Conservation (phyloP, 2,329 filamentous ascomycete species). For the Fusarium kyushuense region DNA sequence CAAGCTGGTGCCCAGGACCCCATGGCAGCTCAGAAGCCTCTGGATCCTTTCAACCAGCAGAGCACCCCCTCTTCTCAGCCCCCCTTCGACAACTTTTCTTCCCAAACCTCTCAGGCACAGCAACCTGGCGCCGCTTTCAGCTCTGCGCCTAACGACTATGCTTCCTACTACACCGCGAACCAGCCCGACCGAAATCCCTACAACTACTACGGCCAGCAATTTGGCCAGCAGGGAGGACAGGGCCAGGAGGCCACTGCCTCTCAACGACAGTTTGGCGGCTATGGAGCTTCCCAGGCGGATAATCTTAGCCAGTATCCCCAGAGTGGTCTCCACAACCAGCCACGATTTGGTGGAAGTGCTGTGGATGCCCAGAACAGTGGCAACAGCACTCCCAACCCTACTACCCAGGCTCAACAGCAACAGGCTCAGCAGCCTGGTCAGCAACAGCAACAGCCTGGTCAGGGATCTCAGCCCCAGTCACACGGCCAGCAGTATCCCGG, state of each 20-base stretch:
- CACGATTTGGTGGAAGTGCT: slow-evolving; percentile 68
- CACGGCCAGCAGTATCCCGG: slow-evolving; percentile 65
- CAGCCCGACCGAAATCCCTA: slow-evolving; percentile 79
- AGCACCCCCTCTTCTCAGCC: slow-evolving; percentile 61
- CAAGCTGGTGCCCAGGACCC: slow-evolving; percentile 72
- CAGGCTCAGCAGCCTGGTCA: slow-evolving; percentile 62
- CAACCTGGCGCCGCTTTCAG: slow-evolving; percentile 76
- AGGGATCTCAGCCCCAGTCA: slow-evolving; percentile 59
- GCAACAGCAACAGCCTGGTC: slow-evolving; percentile 57
- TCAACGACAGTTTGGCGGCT: slow-evolving; percentile 83
- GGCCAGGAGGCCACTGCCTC: slow-evolving; percentile 76
- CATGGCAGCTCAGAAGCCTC: slow-evolving; percentile 78
- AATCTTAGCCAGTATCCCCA: slow-evolving; percentile 79
- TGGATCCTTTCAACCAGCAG: slow-evolving; percentile 88
- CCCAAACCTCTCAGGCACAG: slow-evolving; percentile 70
- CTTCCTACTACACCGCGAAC: slow-evolving; percentile 86
- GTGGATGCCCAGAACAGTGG: slow-evolving; percentile 85
- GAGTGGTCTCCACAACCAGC: slow-evolving; percentile 70
- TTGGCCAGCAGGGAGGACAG: slow-evolving; percentile 69
- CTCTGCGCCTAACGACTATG: slow-evolving; percentile 82
- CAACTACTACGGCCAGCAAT: slow-evolving; percentile 79
- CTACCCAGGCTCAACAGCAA: slow-evolving; percentile 64
- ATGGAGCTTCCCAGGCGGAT: slow-evolving; percentile 73
- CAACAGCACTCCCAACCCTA: slow-evolving; percentile 89
- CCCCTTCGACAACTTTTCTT: slow-evolving; percentile 72